Evolutionary conservation across 352 stramenopile genomes (phyloP).

Genomic region (Globisporangium heterothallicum): DNA sequence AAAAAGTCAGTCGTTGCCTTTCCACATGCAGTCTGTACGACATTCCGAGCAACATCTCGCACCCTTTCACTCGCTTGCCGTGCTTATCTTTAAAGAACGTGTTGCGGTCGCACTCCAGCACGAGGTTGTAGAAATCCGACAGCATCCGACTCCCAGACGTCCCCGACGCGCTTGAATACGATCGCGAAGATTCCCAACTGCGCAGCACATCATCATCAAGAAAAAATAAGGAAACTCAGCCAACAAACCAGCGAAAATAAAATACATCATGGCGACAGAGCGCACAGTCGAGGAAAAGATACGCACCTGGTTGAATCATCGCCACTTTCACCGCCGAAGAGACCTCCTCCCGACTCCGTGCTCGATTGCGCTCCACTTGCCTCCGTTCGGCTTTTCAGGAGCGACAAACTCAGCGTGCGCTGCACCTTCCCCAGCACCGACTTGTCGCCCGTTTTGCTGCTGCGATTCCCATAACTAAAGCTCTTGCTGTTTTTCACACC

Average conservation of each 20-base stretch:
- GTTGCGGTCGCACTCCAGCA: slow-evolving; percentile 67
- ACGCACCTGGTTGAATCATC: slow-evolving; percentile 9
- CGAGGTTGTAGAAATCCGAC: slow-evolving; percentile 75
- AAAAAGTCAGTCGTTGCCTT: not conserved
- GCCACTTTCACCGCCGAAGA: slow-evolving; percentile 7
- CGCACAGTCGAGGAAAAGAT: not conserved
- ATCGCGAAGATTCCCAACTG: slow-evolving; percentile 36
- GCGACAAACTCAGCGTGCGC: slow-evolving; percentile 40
- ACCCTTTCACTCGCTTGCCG: slow-evolving; percentile 51
- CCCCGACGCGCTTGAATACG: slow-evolving; percentile 38
- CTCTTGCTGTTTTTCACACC: slow-evolving; percentile 7
- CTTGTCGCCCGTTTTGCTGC: slow-evolving; percentile 14
- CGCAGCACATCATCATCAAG: slow-evolving; percentile 4
- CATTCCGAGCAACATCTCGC: not conserved
- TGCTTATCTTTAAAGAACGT: slow-evolving; percentile 52
- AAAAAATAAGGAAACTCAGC: slow-evolving; percentile 10
- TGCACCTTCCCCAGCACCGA: slow-evolving; percentile 52
- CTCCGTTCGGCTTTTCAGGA: slow-evolving; percentile 12
- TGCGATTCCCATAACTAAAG: not conserved
- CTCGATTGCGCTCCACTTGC: not conserved
- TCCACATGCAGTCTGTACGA: not conserved
- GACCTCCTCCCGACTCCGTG: not conserved
- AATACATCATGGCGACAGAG: not conserved
- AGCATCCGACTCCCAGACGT: slow-evolving; percentile 71
- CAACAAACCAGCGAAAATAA: not conserved